Evolutionary conservation across 2,329 filamentous ascomycete species (phyloP).

Genomic region (Pezicula neosporulosa): DNA sequence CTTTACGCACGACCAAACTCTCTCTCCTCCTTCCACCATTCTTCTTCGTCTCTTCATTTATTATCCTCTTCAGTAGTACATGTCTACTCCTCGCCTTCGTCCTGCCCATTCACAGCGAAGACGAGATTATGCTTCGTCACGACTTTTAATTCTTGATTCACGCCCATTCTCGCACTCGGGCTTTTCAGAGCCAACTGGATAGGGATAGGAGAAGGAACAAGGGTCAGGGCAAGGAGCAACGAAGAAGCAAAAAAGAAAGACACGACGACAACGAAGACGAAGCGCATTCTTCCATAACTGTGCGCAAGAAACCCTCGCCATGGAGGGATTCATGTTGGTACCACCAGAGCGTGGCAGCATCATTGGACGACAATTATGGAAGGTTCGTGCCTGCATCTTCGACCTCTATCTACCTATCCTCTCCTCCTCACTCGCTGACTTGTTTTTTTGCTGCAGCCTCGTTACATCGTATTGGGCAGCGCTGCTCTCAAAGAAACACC

Average conservation of each 20-base stretch:
- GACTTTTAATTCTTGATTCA: neutral
- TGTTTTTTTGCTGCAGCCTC: conserved; percentile 38
- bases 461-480: conserved; percentile 56
- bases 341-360: conserved; percentile 50
- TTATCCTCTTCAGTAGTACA: too few relatives aligned
- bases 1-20: too few relatives aligned
- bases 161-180: neutral
- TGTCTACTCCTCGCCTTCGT: neutral
- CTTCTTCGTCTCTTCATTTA: too few relatives aligned
- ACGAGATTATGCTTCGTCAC: neutral
- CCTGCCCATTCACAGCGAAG: neutral
- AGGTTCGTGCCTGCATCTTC: conserved; percentile 35
- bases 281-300: neutral
- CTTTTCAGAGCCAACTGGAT: neutral
- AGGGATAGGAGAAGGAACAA: neutral
- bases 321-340: conserved; percentile 48
- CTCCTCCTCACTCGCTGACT: conserved; percentile 6
- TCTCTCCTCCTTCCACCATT: too few relatives aligned
- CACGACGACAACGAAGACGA: neutral
- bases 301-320: conserved; percentile 16
- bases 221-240: too few relatives aligned
- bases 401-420: neutral
- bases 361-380: conserved; percentile 49
- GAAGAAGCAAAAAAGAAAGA: neutral
- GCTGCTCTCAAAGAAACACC: conserved; percentile 34